Evolutionary conservation across 352 stramenopile genomes (phyloP).

Genomic region (Globisporangium canariense): DNA sequence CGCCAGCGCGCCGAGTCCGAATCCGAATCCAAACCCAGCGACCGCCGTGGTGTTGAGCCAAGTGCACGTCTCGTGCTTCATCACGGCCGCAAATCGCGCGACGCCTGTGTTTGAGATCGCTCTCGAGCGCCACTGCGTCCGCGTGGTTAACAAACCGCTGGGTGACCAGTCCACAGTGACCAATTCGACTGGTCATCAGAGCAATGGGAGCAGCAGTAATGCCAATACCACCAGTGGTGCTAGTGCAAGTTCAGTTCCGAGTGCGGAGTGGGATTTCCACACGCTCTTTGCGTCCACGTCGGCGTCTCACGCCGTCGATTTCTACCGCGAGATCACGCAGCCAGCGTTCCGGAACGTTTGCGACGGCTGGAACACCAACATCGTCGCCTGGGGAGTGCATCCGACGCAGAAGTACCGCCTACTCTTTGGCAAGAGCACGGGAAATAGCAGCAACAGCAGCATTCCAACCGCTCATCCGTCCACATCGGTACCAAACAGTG

Average conservation of each 20-base stretch:
- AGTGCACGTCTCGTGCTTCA: slow-evolving; percentile 66
- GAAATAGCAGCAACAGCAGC: slow-evolving; percentile 8
- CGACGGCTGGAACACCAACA: slow-evolving; percentile 59
- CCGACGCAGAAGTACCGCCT: slow-evolving; percentile 71
- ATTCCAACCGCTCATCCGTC: neutral
- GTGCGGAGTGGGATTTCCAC: slow-evolving; percentile 59
- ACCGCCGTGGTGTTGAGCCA: slow-evolving; percentile 26
- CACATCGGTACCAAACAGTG: neutral
- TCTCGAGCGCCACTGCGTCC: slow-evolving; percentile 37
- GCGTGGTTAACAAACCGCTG: slow-evolving; percentile 36
- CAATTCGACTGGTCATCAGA: neutral
- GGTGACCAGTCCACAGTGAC: slow-evolving; percentile 10
- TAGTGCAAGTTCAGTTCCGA: slow-evolving; percentile 8
- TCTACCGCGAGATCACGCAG: slow-evolving; percentile 55
- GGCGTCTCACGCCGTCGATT: slow-evolving; percentile 35
- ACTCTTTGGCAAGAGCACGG: slow-evolving; percentile 60
- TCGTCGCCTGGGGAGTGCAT: slow-evolving; percentile 62
- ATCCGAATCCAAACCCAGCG: neutral
- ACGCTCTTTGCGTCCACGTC: slow-evolving; percentile 50
- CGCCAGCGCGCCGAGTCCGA: slow-evolving; percentile 3
- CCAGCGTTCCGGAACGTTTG: slow-evolving; percentile 39
- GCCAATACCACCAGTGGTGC: neutral
- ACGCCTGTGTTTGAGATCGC: slow-evolving; percentile 59
- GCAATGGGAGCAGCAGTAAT: neutral
- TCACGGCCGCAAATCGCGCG: slow-evolving; percentile 66